Base-by-base conservation (phyloP, 2,329 filamentous ascomycete species). In the Sporothrix euskadiensis region DNA sequence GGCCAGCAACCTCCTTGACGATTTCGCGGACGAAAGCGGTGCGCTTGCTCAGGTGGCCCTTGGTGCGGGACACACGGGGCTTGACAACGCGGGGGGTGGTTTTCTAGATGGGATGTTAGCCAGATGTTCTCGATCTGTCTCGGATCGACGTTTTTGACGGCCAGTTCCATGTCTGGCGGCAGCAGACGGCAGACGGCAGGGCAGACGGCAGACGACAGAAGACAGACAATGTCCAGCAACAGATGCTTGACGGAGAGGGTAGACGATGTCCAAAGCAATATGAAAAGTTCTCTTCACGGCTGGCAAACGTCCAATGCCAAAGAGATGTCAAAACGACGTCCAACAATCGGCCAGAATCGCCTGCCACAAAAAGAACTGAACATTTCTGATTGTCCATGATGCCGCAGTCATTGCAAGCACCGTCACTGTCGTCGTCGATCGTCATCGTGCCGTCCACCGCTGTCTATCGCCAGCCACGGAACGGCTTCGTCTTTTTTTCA, bases 1-100 rank as follows among this genome's bases (percentile, higher is more conserved):
- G 92, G 83, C 92, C 96, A 85, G 94, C 91, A 85, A 98, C 96
- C 89, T 99, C 96, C 90, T 97, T 97, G 85, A 97, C 94, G 83
- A 99, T 92, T 83, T 98, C 94, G 81, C 96, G 90, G 80, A 98
- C 95, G 87, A 99, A 98, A 81, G 92, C 91, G 80, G 96, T 98
- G 82, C 94, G 91, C 91, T 97, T 97, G 88, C 93, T 97, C 83
- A 97, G 88, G 87, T 96, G 93, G 80, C 96, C 96, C 90, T 98
- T 98, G 88, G 91, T 94, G 80, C 91, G 88, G 82, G 91, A 93
- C 81, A 94, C 89, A 81, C 91, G 90, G 81, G 89, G 89, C 88
- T 94, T 94, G 84, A 86, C 84, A 82, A 92, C 91, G 83, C 93
- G 90, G 80, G 90, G 83, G 80, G 92, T 94, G 85, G 92, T 94